phyloP scores from a whole-genome alignment of 495 filamentous ascomycete genomes.

The Trichoderma parareesei region DNA sequence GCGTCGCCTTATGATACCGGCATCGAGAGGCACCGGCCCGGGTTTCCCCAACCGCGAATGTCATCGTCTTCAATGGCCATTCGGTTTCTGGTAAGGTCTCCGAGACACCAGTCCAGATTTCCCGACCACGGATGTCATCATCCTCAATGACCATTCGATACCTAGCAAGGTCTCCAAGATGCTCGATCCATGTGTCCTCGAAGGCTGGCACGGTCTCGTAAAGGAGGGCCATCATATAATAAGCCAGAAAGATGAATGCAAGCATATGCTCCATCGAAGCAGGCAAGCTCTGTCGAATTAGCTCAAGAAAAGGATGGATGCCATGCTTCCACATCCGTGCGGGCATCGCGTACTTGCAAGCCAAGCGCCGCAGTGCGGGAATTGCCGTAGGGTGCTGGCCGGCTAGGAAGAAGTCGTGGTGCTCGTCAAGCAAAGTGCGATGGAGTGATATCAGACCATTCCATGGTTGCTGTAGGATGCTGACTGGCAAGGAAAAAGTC shows the following conservation, averaged over 20 bases:
- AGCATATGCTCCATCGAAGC: conserved; percentile 70
- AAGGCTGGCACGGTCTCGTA: conserved; percentile 69
- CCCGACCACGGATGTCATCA: conserved; percentile 58
- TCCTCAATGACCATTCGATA: conserved; percentile 71
- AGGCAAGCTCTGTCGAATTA: conserved; percentile 62
- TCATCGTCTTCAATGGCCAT: conserved; percentile 60
- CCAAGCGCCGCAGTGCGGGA: conserved; percentile 46
- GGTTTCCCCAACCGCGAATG: neutral
- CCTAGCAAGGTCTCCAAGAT: conserved; percentile 65
- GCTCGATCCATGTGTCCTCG: conserved; percentile 85
- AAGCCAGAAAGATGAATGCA: conserved; percentile 71
- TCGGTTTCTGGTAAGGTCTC: conserved; percentile 61
- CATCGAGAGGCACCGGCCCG: neutral
- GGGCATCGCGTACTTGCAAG: conserved; percentile 70
- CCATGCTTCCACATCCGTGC: conserved; percentile 62
- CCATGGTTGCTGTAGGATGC: conserved; percentile 39
- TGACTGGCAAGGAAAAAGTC: conserved; percentile 69
- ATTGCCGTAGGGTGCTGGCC: conserved; percentile 67
- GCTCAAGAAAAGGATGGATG: conserved; percentile 66
- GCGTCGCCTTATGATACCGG: neutral
- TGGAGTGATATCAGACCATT: conserved; percentile 25
- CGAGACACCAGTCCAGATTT: conserved; percentile 69
- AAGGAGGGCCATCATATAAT: conserved; percentile 70
- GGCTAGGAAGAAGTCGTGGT: conserved; percentile 66
- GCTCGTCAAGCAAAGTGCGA: conserved; percentile 55